Conservation (phyloP, 805 yeast species). For the Kuraishia molischiana region DNA sequence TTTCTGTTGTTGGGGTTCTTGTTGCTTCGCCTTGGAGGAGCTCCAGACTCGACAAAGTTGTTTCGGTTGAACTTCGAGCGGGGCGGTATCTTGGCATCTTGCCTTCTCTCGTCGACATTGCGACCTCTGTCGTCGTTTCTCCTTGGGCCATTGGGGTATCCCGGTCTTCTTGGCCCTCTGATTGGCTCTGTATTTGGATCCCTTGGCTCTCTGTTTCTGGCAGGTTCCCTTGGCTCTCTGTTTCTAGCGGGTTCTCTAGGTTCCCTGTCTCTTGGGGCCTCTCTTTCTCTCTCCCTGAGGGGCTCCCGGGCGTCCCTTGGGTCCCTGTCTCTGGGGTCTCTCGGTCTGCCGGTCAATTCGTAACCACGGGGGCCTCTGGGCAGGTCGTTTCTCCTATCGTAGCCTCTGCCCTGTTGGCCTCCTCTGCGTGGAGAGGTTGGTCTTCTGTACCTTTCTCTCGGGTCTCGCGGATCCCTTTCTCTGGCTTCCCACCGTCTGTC, state of each 20-base stretch:
- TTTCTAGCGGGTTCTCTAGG: neutral
- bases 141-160: constrained; percentile 1
- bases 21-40: constrained; percentile 2
- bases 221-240: neutral
- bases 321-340: constrained; percentile 3
- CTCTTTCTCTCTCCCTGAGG: constrained; percentile 1
- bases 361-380: constrained; percentile 1
- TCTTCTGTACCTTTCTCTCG: too few species aligned
- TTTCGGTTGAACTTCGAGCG: neutral
- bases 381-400: neutral
- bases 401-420: neutral
- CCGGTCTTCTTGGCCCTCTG: neutral
- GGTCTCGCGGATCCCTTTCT: too few species aligned
- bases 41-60: neutral
- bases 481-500: too few species aligned
- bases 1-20: neutral
- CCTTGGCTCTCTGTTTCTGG: neutral
- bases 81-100: too few species aligned
- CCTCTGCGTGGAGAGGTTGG: too few species aligned
- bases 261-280: neutral
- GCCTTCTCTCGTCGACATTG: too few species aligned
- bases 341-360: neutral
- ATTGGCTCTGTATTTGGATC: neutral
- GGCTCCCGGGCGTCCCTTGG: neutral
- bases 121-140: neutral